phyloP scores from a whole-genome alignment of 371 early-diverging fungal genomes.

The Mortierella sp. region DNA sequence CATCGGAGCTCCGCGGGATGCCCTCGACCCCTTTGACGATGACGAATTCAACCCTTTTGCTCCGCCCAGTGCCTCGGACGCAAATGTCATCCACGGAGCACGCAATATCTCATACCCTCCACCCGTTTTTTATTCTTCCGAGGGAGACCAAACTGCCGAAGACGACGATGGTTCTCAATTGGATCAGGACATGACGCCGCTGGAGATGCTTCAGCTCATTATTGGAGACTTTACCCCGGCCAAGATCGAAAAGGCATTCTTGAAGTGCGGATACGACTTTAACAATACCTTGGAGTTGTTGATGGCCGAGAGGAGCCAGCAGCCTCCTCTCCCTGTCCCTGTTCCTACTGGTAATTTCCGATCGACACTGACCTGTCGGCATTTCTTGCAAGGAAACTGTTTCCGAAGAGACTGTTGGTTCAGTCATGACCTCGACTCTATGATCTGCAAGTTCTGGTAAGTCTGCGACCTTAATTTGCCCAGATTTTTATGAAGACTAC shows the following conservation, averaged over 20 bases:
- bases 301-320: constrained; percentile 21
- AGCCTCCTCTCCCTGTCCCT: constrained; percentile 11
- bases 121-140: constrained; percentile 41
- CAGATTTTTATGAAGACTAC: neutral
- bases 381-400: constrained; percentile 82
- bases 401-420: constrained; percentile 87
- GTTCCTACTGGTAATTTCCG: constrained; percentile 37
- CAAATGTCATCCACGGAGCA: constrained; percentile 34
- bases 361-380: constrained; percentile 76
- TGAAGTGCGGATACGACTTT: constrained; percentile 64
- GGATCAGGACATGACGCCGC: constrained; percentile 66
- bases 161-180: constrained; percentile 14
- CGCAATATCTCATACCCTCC: constrained; percentile 41
- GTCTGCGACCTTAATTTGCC: constrained; percentile 9
- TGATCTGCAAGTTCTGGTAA: constrained; percentile 84
- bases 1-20: constrained; percentile 18
- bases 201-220: constrained; percentile 70
- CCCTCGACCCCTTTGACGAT: constrained; percentile 48
- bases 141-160: neutral
- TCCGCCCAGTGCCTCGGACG: constrained; percentile 48
- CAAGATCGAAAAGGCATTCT: constrained; percentile 62
- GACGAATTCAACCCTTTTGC: constrained; percentile 58
- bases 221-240: constrained; percentile 64
- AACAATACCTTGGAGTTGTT: constrained; percentile 47
- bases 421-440: constrained; percentile 79